Base-by-base conservation (phyloP, 1,139 yeast species). In the Pneumocystis carinii region DNA sequence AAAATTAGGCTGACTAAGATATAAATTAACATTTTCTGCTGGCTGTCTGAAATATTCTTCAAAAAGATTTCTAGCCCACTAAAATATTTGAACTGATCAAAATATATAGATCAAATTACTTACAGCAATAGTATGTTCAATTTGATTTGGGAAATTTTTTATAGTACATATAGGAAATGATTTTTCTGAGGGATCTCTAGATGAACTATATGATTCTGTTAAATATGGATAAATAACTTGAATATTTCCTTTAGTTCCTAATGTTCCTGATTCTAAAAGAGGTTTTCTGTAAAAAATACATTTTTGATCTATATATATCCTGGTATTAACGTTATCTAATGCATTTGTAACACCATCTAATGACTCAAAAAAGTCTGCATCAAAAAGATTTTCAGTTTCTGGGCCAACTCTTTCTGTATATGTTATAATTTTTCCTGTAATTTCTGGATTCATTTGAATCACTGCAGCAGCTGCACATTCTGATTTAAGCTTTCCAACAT, bases 141-240 rank as follows among this genome's bases (percentile, higher is more conserved):
- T 92, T 76, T 90, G 92, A 75, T 90, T 89, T 65, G 99, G 99
- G 84, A 92, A 92, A 7, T 96, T 87, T 76, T 97, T 84, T 72
- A 92, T 80, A 8, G 99, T 92, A 81, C 99, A 92, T 72, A 92
- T 81, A 48, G 99, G 99, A 72, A 92, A 90, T 3, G 96, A 84
- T 76, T 90, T 90, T 77, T 92, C 99, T 61, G 99, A 98, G 57
- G 99, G 98, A 76, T 92, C 99, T 74, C 90, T 95, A 29, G 96
- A 87, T 2, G 97, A 87, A 5, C 97, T 87, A 75, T 92, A 92
- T 6, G 95, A 86, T 76, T 92, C 99, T 3, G 98, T 92, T 73
- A 92, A 75, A 73, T 83, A 82, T 66, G 99, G 99, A 71, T 90
- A 83, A 64, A 92, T 86, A 60, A 94, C 97, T 78, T 92, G 99